Conservation (phyloP, 176 grass and related monocot species). For the Hsuehochloa calcarea region DNA sequence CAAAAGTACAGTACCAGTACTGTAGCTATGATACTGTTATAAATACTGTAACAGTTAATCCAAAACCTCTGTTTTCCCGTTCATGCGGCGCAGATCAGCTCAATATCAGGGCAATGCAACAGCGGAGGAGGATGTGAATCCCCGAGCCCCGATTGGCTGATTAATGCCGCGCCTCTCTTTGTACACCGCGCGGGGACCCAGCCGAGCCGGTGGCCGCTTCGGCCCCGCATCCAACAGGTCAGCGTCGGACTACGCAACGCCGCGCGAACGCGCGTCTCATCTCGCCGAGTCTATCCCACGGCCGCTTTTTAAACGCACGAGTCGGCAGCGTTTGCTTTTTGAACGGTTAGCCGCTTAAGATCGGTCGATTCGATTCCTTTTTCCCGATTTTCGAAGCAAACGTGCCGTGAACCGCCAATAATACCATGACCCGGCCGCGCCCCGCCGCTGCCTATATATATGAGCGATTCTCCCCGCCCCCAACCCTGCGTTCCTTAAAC, state of each 20-base stretch:
- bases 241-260: not conserved
- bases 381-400: not conserved
- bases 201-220: not conserved
- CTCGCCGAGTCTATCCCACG: too few species aligned
- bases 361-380: too few species aligned
- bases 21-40: too few species aligned
- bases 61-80: rapidly evolving
- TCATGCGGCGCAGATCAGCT: too few species aligned
- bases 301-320: not conserved
- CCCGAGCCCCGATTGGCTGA: too few species aligned
- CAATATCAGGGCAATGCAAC: too few species aligned
- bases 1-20: too few species aligned
- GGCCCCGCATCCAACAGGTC: not conserved
- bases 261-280: not conserved
- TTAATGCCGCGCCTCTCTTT: not conserved
- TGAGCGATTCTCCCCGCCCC: not conserved
- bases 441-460: not conserved
- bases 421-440: not conserved
- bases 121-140: too few species aligned
- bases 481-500: conserved; percentile 33
- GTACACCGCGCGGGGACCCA: not conserved
- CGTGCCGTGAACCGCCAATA: not conserved
- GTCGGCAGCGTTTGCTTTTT: too few species aligned
- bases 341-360: too few species aligned
- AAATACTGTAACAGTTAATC: too few species aligned